Evolutionary conservation across 1,139 yeast species (phyloP), one percentile per base, ranked within the genome.

Genomic region (Blastobotrys apis): DNA sequence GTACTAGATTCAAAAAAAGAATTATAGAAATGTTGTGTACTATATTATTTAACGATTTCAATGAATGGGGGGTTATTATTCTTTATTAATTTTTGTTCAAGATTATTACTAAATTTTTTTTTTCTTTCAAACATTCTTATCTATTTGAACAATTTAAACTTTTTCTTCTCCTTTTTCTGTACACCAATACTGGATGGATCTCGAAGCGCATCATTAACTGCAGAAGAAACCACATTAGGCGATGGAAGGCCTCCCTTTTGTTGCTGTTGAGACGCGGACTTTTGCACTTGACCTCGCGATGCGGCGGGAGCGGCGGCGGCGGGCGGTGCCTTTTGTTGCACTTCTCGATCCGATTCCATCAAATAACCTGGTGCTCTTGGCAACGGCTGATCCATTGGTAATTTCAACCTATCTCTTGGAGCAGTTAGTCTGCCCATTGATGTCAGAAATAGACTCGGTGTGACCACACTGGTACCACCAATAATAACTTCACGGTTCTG

Each of bases 381-480:
- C 15, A 47, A 44, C 6, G 64, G 63, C 37, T 40, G 45, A 43
- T 66, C 69, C 22, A 47, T 51, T 4, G 60, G 62, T 17, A 67
- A 54, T 4, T 47, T 41, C 25, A 67, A 55, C 32, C 53, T 49
- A 19, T 55, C 54, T 15, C 71, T 54, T 5, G 62, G 55, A 5
- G 51, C 50, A 3, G 56, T 45, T 22, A 66, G 50, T 3, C 61
- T 50, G 10, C 57, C 50, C 40, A 69, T 47, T 5, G 61, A 50
- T n/a, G 54, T 49, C 42, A 82, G 58, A 52, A 76, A 77, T 41
- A 69, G 68, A 12, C 65, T 55, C 0, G 97, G 94, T 10, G 84
- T 78, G 48, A 84, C 65, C 3, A 88, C 67, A 41, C 83, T 80
- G 58, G 85, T 95, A 5, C 94, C 82, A 0, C 98, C 98, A 48